Evolutionary conservation across 805 yeast genomes (phyloP).

Genomic region (Tetrapisispora taiwanensis): DNA sequence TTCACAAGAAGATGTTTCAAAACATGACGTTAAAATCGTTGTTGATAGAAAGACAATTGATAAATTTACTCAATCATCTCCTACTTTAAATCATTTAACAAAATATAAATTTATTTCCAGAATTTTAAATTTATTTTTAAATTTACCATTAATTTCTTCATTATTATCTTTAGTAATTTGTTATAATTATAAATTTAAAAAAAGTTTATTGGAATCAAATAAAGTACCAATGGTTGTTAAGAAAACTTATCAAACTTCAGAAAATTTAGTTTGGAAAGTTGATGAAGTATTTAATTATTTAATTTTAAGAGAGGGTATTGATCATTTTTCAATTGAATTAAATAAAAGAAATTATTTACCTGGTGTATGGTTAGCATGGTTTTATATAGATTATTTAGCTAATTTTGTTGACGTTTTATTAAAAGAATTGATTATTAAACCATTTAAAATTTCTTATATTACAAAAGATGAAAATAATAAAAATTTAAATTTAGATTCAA

Average conservation of each 20-base stretch:
- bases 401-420: constrained; percentile 23
- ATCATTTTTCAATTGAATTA: constrained; percentile 15
- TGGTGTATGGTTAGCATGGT: constrained; percentile 24
- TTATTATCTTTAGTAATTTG: constrained; percentile 10
- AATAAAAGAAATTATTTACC: constrained; percentile 3
- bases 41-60: constrained; percentile 18
- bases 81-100: constrained; percentile 18
- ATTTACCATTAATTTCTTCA: constrained; percentile 13
- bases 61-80: constrained; percentile 19
- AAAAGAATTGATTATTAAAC: constrained; percentile 22
- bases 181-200: constrained; percentile 7
- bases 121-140: constrained; percentile 10
- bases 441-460: constrained; percentile 12
- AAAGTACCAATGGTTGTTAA: constrained; percentile 14
- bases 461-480: background rate
- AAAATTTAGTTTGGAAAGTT: constrained; percentile 7
- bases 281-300: constrained; percentile 22
- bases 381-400: constrained; percentile 24
- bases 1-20: constrained; percentile 5
- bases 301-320: constrained; percentile 25
- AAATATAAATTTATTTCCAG: constrained; percentile 14
- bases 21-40: constrained; percentile 10
- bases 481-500: constrained; percentile 1
- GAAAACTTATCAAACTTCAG: constrained; percentile 8
- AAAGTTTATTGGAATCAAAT: constrained; percentile 13